Base-by-base conservation (phyloP, 768 basidiomycete species). In the Lactarius evosmus region DNA sequence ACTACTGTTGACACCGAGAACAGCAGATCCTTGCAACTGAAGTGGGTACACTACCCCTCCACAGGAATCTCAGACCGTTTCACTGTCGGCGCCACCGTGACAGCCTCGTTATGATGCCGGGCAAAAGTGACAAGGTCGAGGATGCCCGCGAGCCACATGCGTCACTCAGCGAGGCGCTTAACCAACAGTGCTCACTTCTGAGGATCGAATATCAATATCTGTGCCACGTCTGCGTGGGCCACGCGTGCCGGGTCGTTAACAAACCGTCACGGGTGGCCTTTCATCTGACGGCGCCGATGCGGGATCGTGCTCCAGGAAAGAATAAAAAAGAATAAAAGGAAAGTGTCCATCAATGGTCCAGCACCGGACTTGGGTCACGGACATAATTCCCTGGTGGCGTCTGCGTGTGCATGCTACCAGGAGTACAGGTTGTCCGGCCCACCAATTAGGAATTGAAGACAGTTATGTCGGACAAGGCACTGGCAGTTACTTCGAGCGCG, bases 361-460 rank as follows among this genome's bases (percentile, higher is more conserved):
- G 70, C 83, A 86, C 73, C 95, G 93, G 32, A 95, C 91, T 63
- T 90, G 79, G 30, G 82, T 76, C 25, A 74, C 65, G 30, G 85
- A n/a, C n/a, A 58, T 67, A 33, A 80, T 71, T 83, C 82, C 61
- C 80, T 74, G 25, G 90, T 86, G 25, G 80, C 79, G 66, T 78
- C 85, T 49, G 29, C 93, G 76, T 52, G 83, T 82, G 71, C 88
- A 87, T 36, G 79, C 75, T 12, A 83, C 80, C 41, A 89, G 73
- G 40, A 92, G 82, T 1, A 86, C 83, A 58, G 88, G 63, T 92
- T 85, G 30, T 79, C 92, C 86, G 49, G 95, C 78, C 65, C 86
- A n/a, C n/a, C n/a, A n/a, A n/a, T n/a, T 88, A 79, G 93, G 86
- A 90, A 75, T 95, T 86, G 74, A 94, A 91, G 61, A 89, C 73